Conservation (phyloP, 2,329 filamentous ascomycete genomes). For the Purpureocillium lavendulum region DNA sequence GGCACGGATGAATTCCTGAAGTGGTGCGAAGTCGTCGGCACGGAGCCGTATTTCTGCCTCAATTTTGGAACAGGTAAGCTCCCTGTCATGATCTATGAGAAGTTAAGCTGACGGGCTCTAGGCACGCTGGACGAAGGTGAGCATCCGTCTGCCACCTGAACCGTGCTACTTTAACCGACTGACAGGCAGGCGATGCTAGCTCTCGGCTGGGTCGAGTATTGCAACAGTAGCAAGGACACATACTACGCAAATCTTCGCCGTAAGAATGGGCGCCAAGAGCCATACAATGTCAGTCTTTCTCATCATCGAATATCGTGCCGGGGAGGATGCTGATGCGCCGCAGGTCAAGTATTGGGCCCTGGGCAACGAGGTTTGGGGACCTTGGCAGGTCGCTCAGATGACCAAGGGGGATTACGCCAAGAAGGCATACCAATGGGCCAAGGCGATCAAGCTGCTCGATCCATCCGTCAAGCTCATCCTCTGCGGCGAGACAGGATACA, state of each 20-base stretch:
- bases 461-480: conserved; percentile 61
- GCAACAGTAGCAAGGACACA: conserved; percentile 68
- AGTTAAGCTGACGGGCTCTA: too few relatives aligned
- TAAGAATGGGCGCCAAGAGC: conserved; percentile 65
- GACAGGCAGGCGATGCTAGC: conserved; percentile 24
- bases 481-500: conserved; percentile 63
- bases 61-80: conserved; percentile 68
- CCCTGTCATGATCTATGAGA: conserved; percentile 12
- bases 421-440: conserved; percentile 63
- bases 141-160: too few relatives aligned
- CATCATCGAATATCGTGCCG: too few relatives aligned
- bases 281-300: conserved; percentile 45
- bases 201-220: conserved; percentile 78
- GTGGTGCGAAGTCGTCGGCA: conserved; percentile 65
- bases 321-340: too few relatives aligned
- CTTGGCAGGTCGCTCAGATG: conserved; percentile 60
- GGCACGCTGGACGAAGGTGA: too few relatives aligned
- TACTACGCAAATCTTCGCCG: conserved; percentile 76
- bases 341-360: conserved; percentile 75
- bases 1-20: conserved; percentile 82
- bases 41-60: conserved; percentile 71
- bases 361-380: conserved; percentile 65
- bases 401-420: conserved; percentile 63
- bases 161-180: too few relatives aligned
- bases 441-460: conserved; percentile 63